Percentiles rank a stretch among this genome's conserved stretches.
Conservation (phyloP, 805 yeast species). For the Kluyveromyces siamensis region DNA sequence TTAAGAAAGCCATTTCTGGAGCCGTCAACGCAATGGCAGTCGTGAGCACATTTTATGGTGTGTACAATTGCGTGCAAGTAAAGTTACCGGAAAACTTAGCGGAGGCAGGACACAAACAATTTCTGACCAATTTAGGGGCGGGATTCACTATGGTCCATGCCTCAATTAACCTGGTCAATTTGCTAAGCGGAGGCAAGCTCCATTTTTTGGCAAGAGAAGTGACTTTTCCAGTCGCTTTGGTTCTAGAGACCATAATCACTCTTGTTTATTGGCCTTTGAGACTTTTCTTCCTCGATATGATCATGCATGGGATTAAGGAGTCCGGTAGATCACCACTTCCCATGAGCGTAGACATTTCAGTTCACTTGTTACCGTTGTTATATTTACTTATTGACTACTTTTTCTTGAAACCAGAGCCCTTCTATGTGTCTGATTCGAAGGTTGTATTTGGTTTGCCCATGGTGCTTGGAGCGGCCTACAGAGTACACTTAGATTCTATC, state of each 20-base stretch:
- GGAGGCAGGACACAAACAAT: constrained; percentile 62
- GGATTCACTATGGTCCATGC: constrained; percentile 37
- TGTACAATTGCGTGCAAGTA: constrained; percentile 18
- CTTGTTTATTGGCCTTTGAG: constrained; percentile 62
- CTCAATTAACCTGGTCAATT: constrained; percentile 30
- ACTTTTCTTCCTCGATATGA: constrained; percentile 40
- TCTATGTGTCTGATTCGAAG: constrained; percentile 27
- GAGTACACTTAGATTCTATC: constrained; percentile 40
- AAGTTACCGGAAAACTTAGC: constrained; percentile 41
- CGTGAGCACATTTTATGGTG: constrained; percentile 19
- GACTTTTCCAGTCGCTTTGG: constrained; percentile 42
- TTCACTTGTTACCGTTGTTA: constrained; percentile 52
- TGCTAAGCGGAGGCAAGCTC: neutral
- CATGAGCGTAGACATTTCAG: constrained; percentile 41
- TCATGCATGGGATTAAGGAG: constrained; percentile 29
- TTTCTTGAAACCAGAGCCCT: constrained; percentile 40
- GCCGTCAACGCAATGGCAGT: constrained; percentile 13
- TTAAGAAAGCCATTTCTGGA: constrained; percentile 7
- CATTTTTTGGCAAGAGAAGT: constrained; percentile 15
- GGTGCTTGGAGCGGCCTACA: constrained; percentile 36
- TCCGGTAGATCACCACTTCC: constrained; percentile 33
- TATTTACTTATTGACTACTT: constrained; percentile 48
- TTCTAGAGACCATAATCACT: constrained; percentile 53
- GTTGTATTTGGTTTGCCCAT: constrained; percentile 27
- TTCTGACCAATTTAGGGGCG: constrained; percentile 60